A percentile compares a stretch with the other conserved stretches of the same genome.
phyloP scores from a whole-genome alignment of 345 rosid species.

The Turritis glabra region DNA sequence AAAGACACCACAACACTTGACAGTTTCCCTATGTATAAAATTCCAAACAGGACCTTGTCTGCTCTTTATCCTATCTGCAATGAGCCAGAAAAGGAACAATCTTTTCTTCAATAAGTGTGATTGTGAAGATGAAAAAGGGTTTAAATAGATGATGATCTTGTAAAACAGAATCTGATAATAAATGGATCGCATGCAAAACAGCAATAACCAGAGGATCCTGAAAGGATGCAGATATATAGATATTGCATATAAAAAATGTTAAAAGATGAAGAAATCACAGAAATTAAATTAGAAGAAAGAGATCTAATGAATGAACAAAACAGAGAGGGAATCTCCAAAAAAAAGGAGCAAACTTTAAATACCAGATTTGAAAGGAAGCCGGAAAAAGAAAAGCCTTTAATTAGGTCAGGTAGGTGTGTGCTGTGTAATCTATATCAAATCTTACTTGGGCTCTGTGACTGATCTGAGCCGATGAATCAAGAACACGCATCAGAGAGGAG shows the following conservation, averaged over 20 bases:
- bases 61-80: conserved; percentile 29
- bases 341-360: conserved; percentile 7
- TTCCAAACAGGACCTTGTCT: conserved; percentile 23
- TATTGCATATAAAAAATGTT: background rate
- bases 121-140: background rate
- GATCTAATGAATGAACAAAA: conserved; percentile 21
- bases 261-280: conserved; percentile 11
- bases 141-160: background rate
- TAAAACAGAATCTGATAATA: conserved; percentile 5
- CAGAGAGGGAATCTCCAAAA: background rate
- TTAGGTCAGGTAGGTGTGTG: conserved; percentile 18
- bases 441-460: conserved; percentile 50
- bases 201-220: conserved; percentile 6
- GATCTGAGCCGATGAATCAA: conserved; percentile 49
- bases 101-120: background rate
- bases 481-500: conserved; percentile 26
- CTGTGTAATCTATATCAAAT: background rate
- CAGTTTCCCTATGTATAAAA: conserved; percentile 25
- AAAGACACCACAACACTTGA: background rate
- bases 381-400: conserved; percentile 18
- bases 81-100: conserved; percentile 8
- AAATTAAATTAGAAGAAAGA: conserved; percentile 1
- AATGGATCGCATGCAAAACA: conserved; percentile 26
- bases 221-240: background rate
- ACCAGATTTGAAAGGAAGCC: conserved; percentile 10